phyloP scores from a whole-genome alignment of 495 filamentous ascomycete genomes.

The Penicillium angulare region DNA sequence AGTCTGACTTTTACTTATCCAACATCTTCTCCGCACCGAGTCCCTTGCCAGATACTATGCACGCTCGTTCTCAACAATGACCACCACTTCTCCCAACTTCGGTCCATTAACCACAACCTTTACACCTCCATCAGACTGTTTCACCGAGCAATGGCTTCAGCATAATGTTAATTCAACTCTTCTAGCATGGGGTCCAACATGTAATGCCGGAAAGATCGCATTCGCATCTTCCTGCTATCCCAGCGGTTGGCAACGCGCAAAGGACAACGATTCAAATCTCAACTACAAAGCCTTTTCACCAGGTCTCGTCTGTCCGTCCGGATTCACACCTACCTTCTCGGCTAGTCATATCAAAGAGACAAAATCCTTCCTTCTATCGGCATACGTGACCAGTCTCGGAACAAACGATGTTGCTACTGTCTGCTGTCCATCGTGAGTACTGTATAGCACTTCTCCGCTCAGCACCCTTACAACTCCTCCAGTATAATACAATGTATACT shows the following conservation, averaged over 20 bases:
- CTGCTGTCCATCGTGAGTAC: conserved; percentile 14
- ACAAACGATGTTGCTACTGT: conserved; percentile 5
- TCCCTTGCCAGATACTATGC: background rate
- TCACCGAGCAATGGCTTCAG: conserved; percentile 7
- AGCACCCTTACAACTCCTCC: too few relatives aligned
- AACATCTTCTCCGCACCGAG: too few relatives aligned
- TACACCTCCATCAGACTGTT: conserved; percentile 1
- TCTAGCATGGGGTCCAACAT: conserved; percentile 8
- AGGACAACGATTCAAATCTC: conserved; percentile 1
- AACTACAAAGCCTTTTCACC: conserved; percentile 12
- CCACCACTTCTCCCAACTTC: conserved; percentile 8
- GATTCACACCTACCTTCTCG: background rate
- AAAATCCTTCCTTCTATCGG: background rate
- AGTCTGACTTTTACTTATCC: too few relatives aligned
- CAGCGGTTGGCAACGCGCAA: conserved; percentile 2
- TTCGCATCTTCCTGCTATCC: conserved; percentile 9
- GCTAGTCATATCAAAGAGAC: conserved; percentile 1
- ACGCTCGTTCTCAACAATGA: background rate
- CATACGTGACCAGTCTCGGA: conserved; percentile 3
- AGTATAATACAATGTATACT: background rate
- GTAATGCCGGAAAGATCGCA: background rate
- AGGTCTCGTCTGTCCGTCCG: conserved; percentile 4
- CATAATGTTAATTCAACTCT: background rate
- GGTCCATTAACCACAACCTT: conserved; percentile 12
- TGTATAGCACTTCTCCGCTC: too few relatives aligned